Evolutionary conservation across 768 basidiomycete genomes (phyloP).

Genomic region (Kwoniella botswanensis): DNA sequence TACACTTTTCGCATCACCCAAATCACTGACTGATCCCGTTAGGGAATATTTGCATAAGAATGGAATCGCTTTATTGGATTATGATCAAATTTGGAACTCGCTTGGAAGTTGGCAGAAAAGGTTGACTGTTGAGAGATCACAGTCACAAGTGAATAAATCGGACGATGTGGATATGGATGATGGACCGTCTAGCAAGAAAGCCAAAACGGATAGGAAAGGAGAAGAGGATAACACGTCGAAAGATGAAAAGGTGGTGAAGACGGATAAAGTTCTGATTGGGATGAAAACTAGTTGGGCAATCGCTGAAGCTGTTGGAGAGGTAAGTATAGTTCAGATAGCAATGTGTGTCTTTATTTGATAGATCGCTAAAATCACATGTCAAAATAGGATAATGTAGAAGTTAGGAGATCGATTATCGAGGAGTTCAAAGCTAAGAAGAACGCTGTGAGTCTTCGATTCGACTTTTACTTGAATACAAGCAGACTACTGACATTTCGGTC

Average conservation of each 20-base stretch:
- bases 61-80: slow-evolving; percentile 71
- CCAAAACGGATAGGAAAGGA: slow-evolving; percentile 4
- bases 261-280: slow-evolving; percentile 71
- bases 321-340: slow-evolving; percentile 40
- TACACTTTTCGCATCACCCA: slow-evolving; percentile 71
- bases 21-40: slow-evolving; percentile 63
- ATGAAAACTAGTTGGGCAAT: slow-evolving; percentile 81
- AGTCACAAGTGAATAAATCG: not conserved
- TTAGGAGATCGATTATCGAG: slow-evolving; percentile 73
- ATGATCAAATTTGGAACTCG: slow-evolving; percentile 70
- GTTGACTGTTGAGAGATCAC: slow-evolving; percentile 18
- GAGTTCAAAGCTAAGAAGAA: slow-evolving; percentile 63
- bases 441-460: slow-evolving; percentile 33
- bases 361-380: not conserved
- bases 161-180: slow-evolving; percentile 21
- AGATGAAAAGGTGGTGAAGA: slow-evolving; percentile 28
- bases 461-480: not conserved
- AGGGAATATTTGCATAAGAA: slow-evolving; percentile 64
- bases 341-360: not conserved
- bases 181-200: slow-evolving; percentile 4
- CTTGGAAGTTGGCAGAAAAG: slow-evolving; percentile 60
- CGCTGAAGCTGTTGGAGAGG: slow-evolving; percentile 76
- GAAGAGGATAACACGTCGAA: slow-evolving; percentile 35
- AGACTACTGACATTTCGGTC: not conserved
- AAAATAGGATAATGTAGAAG: slow-evolving; percentile 66